Evolutionary conservation across 2,329 filamentous ascomycete species (phyloP), one percentile per base, ranked within the genome.

Genomic region (Xylariaceae sp.): DNA sequence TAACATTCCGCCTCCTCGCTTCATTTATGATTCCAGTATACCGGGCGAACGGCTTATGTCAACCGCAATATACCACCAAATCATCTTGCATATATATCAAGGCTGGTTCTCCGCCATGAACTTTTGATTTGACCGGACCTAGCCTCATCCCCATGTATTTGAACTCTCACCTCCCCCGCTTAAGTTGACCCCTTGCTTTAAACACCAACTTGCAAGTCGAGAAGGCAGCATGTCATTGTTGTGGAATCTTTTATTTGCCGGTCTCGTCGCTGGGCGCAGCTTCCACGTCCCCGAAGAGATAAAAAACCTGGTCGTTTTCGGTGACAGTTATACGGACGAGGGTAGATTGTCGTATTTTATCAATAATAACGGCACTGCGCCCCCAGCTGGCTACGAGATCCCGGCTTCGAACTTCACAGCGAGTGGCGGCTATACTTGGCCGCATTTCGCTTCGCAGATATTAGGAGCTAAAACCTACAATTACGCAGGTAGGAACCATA

Each of bases 311-410:
- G 74, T 88, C 30, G 73, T 80, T 0, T 89, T 89, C 56, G 85
- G 85, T 11, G 83, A 89, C 61, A 87, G 83, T 62, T 89, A 85
- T 56, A 87, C 84, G 1, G 87, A 90, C 56, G 83, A 89, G 53
- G 78, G 74, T 11, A 76, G 86, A 9, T 59, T 87, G 9, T 55
- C 57, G 9, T 89, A 87, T 57, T 84, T 89, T 55, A 64, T 67
- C 43, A 63, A 54, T 26, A 67, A 84, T 50, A 69, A 79, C 51
- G 79, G 78, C 32, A 64, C 67, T 4, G 69, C 78, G 1, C 85
- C 86, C 2, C 83, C 85, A 0, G 64, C 79, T 1, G 85, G 84
- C 8, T 53, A 60, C 12, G 55, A 69, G 16, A 68, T 74, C 31
- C 64, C 67, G 3, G 53, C 61, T 50, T 70, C 64, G 45, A 74